Evolutionary conservation across 176 grass and related monocot species (phyloP).

Genomic region (Oropetium thomaeum): DNA sequence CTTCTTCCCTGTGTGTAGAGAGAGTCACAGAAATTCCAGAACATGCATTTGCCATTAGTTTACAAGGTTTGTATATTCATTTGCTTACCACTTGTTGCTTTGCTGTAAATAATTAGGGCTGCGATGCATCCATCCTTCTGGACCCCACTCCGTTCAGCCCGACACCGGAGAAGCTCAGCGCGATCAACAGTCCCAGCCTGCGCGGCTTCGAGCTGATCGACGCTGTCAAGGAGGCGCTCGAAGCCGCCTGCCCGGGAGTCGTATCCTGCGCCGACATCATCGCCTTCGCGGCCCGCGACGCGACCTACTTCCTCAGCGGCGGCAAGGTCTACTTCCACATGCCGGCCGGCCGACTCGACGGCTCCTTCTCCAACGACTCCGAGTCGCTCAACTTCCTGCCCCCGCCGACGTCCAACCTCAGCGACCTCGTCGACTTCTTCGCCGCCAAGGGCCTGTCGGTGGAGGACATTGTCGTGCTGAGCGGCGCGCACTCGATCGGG

Average conservation of each 20-base stretch:
- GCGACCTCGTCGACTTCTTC: not conserved
- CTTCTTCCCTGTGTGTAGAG: too few relatives aligned
- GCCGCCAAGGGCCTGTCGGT: not conserved
- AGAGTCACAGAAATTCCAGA: too few relatives aligned
- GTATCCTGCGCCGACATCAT: slow-evolving; percentile 56
- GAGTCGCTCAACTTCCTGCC: slow-evolving; percentile 23
- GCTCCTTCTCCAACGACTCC: slow-evolving; percentile 29
- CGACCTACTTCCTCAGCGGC: slow-evolving; percentile 20
- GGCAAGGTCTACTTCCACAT: slow-evolving; percentile 20
- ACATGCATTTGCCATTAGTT: too few relatives aligned
- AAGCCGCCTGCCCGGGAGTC: slow-evolving; percentile 19
- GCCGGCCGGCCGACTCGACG: slow-evolving; percentile 22
- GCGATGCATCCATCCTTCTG: slow-evolving; percentile 20
- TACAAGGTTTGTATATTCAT: too few relatives aligned
- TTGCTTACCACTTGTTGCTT: not conserved
- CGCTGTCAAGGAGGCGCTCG: slow-evolving; percentile 30
- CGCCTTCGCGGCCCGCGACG: slow-evolving; percentile 42
- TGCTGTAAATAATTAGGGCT: not conserved
- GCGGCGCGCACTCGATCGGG: slow-evolving; percentile 40
- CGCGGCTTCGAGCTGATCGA: slow-evolving; percentile 26
- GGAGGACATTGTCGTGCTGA: slow-evolving; percentile 47
- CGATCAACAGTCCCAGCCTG: not conserved
- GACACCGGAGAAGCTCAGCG: slow-evolving; percentile 18
- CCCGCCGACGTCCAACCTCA: slow-evolving; percentile 1
- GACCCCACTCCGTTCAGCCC: slow-evolving; percentile 6